These are phyloP conservation scores for Dryas octopetala DNA, from an alignment of 306 rosid species.

Conservation along the genomic window DNA sequence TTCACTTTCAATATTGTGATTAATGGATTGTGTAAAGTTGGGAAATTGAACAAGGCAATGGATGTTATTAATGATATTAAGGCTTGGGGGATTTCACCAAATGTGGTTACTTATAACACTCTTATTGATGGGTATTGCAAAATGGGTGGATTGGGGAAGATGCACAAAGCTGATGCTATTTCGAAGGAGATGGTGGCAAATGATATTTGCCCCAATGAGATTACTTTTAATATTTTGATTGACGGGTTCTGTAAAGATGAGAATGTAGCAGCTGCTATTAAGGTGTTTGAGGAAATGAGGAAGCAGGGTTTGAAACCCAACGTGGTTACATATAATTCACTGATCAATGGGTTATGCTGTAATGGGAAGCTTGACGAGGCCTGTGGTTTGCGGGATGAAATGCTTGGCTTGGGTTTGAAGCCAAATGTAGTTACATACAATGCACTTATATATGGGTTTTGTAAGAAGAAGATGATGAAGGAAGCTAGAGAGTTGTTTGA, in stretches of 20 bases:
- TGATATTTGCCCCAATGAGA: conserved; percentile 51
- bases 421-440: conserved; percentile 67
- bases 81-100: conserved; percentile 66
- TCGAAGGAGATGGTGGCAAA: conserved; percentile 73
- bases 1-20: conserved; percentile 44
- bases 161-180: conserved; percentile 79
- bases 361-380: conserved; percentile 64
- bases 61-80: conserved; percentile 75
- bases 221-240: conserved; percentile 67
- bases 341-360: conserved; percentile 68
- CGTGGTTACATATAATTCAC: conserved; percentile 59
- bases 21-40: conserved; percentile 81
- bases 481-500: conserved; percentile 67
- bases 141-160: conserved; percentile 65
- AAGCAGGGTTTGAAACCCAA: conserved; percentile 64
- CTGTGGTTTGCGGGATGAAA: conserved; percentile 51
- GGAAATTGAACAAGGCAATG: conserved; percentile 75
- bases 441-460: conserved; percentile 67
- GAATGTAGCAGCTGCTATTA: conserved; percentile 51
- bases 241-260: conserved; percentile 85
- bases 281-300: conserved; percentile 70
- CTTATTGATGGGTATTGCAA: conserved; percentile 73
- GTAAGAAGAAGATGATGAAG: conserved; percentile 61
- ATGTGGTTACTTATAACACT: conserved; percentile 69
- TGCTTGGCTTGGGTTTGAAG: conserved; percentile 53